Evolutionary conservation across 1,284 basidiomycete species (phyloP).

Genomic region (Rhizopogon hawkerae): DNA sequence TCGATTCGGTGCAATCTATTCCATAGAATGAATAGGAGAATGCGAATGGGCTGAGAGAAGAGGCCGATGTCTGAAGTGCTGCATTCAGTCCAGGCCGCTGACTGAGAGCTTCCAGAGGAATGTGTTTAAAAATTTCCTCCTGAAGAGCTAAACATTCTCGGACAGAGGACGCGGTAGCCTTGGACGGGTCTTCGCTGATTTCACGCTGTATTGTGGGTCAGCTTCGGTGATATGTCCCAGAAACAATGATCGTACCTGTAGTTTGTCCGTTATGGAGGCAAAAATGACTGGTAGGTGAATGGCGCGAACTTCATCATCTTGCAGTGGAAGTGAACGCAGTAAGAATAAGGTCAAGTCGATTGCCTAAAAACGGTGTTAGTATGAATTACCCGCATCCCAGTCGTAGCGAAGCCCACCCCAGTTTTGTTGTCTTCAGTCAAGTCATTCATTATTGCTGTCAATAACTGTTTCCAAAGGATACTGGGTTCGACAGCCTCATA

Average conservation of each 20-base stretch:
- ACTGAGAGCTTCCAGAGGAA: constrained; percentile 42
- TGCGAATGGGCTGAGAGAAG: constrained; percentile 35
- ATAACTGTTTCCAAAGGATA: constrained; percentile 77
- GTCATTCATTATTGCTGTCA: constrained; percentile 46
- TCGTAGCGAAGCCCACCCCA: constrained; percentile 35
- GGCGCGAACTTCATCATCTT: constrained; percentile 75
- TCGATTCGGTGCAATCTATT: constrained; percentile 28
- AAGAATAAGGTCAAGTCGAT: constrained; percentile 62
- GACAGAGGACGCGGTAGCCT: constrained; percentile 29
- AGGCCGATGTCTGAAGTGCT: constrained; percentile 21
- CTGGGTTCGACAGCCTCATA: constrained; percentile 91
- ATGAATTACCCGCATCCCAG: background rate
- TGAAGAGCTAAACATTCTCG: constrained; percentile 43
- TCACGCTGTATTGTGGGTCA: constrained; percentile 29
- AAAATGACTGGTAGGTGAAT: constrained; percentile 78
- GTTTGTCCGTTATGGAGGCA: constrained; percentile 51
- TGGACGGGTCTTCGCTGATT: constrained; percentile 29
- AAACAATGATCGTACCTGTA: constrained; percentile 40
- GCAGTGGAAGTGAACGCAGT: constrained; percentile 57
- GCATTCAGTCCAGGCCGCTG: constrained; percentile 40
- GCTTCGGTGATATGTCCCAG: constrained; percentile 2
- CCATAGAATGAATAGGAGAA: constrained; percentile 57
- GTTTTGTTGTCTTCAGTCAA: constrained; percentile 35
- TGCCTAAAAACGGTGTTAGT: constrained; percentile 33
- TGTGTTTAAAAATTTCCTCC: constrained; percentile 45